These are phyloP conservation scores for Westerdykella aurantiaca DNA, from an alignment of 2,329 filamentous ascomycete species.

Conservation along the genomic window DNA sequence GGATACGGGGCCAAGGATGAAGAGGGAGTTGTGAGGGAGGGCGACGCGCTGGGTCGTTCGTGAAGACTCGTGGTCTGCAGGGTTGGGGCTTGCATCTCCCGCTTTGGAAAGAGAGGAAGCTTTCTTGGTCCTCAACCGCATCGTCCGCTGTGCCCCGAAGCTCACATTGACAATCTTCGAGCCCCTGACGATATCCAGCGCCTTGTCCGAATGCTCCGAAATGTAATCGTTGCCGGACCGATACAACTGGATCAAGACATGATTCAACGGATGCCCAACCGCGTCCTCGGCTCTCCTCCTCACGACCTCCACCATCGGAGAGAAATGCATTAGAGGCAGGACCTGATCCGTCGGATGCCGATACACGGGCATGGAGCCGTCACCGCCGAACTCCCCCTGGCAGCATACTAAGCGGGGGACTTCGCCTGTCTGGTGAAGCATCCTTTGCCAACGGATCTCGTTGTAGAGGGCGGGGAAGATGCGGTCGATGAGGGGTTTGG, in stretches of 20 bases:
- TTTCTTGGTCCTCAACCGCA: constrained; percentile 83
- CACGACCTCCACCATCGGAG: constrained; percentile 63
- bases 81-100: constrained; percentile 1
- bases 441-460: constrained; percentile 82
- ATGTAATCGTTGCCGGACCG: constrained; percentile 87
- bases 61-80: constrained; percentile 37
- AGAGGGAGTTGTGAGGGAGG: constrained; percentile 84
- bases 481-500: constrained; percentile 45
- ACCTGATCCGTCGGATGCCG: constrained; percentile 89
- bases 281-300: constrained; percentile 62
- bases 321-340: constrained; percentile 70
- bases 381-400: constrained; percentile 63
- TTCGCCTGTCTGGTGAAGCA: constrained; percentile 87
- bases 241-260: constrained; percentile 89
- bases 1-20: constrained; percentile 71
- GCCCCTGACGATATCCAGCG: constrained; percentile 74
- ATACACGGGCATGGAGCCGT: constrained; percentile 82
- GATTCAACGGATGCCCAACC: constrained; percentile 78
- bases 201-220: constrained; percentile 95
- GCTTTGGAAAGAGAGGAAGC: constrained; percentile 4
- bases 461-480: constrained; percentile 65
- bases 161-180: constrained; percentile 90
- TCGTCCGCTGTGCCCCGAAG: constrained; percentile 83
- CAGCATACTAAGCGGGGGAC: constrained; percentile 89
- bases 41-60: constrained; percentile 58